A percentile compares a stretch with the other conserved stretches of the same genome.
phyloP scores from a whole-genome alignment of 257 asterid genomes.

The Solanum phureja region DNA sequence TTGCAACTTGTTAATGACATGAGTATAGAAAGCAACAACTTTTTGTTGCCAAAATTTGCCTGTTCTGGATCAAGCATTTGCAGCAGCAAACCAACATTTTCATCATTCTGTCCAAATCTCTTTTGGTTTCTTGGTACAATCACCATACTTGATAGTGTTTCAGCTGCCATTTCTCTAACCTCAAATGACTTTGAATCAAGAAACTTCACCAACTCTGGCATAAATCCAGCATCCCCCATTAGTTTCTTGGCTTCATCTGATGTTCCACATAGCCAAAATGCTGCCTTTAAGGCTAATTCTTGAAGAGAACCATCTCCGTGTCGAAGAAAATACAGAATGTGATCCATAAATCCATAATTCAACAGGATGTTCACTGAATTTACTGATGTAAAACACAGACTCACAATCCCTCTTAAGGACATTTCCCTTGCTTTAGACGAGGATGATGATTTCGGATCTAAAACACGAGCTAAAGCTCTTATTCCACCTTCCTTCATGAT shows the following conservation, averaged over 20 bases:
- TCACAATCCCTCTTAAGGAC: constrained; percentile 60
- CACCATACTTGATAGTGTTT: constrained; percentile 61
- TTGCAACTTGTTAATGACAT: constrained; percentile 59
- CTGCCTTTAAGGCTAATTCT: constrained; percentile 71
- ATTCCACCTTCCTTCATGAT: constrained; percentile 65
- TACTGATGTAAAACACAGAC: constrained; percentile 35
- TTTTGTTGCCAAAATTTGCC: constrained; percentile 49
- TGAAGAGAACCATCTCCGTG: constrained; percentile 54
- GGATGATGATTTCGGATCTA: constrained; percentile 48
- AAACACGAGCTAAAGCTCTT: constrained; percentile 37
- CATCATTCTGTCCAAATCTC: constrained; percentile 61
- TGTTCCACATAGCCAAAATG: constrained; percentile 73
- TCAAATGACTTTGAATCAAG: constrained; percentile 63
- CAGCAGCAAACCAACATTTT: constrained; percentile 45
- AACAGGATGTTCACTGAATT: constrained; percentile 26
- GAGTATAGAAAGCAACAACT: constrained; percentile 62
- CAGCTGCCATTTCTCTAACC: constrained; percentile 69
- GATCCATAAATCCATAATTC: constrained; percentile 49
- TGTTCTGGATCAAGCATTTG: constrained; percentile 64
- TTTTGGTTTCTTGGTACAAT: constrained; percentile 60
- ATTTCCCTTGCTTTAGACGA: constrained; percentile 66
- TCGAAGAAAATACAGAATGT: constrained; percentile 48
- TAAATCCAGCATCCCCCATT: constrained; percentile 91
- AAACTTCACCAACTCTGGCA: constrained; percentile 58
- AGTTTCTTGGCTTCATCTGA: constrained; percentile 72